Conservation (phyloP, 2,329 filamentous ascomycete genomes). For the Sarocladiaceae sp. region DNA sequence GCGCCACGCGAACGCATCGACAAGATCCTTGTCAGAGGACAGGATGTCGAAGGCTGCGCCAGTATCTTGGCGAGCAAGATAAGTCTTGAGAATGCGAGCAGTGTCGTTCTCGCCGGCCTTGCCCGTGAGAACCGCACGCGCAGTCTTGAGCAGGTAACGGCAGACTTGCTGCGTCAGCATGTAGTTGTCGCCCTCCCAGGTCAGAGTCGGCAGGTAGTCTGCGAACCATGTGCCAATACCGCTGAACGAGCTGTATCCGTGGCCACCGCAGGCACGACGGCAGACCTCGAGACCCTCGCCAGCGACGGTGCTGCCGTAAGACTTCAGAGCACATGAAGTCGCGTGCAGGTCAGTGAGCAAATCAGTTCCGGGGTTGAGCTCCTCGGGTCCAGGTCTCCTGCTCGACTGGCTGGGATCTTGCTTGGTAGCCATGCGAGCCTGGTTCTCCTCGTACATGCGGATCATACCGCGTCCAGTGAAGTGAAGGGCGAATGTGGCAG, state of each 20-base stretch:
- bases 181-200: constrained; percentile 70
- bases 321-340: constrained; percentile 70
- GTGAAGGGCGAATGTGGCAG: constrained; percentile 70
- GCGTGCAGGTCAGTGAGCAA: constrained; percentile 69
- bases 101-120: constrained; percentile 58
- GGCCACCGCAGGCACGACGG: constrained; percentile 69
- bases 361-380: constrained; percentile 55
- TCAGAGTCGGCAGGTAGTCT: constrained; percentile 61
- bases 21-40: constrained; percentile 62
- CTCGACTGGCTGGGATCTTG: constrained; percentile 31
- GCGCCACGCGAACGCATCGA: constrained; percentile 70
- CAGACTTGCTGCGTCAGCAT: constrained; percentile 73
- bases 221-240: constrained; percentile 49
- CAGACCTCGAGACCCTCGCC: constrained; percentile 70
- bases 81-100: constrained; percentile 57
- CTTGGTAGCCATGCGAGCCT: constrained; percentile 52
- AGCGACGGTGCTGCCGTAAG: constrained; percentile 63
- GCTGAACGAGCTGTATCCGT: constrained; percentile 66
- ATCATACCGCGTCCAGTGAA: constrained; percentile 76
- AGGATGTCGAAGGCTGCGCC: constrained; percentile 71
- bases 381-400: constrained; percentile 60
- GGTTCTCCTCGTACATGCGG: constrained; percentile 64
- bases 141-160: constrained; percentile 67
- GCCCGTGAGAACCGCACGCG: constrained; percentile 60
- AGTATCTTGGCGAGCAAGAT: constrained; percentile 59